phyloP scores from a whole-genome alignment of 345 rosid species.

The Firmiana major region DNA sequence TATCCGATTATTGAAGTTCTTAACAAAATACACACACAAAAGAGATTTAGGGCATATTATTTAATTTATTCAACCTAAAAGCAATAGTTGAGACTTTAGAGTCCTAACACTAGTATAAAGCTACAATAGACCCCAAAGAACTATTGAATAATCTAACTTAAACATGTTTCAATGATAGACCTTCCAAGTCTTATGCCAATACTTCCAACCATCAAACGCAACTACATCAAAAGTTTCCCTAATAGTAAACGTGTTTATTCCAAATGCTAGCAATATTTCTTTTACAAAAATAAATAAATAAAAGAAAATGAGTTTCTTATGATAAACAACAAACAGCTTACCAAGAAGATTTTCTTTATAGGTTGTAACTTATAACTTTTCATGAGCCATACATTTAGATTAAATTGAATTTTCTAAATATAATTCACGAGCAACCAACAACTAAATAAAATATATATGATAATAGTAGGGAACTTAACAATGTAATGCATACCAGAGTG shows the following conservation, averaged over 20 bases:
- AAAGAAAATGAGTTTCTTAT: not conserved
- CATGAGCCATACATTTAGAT: not conserved
- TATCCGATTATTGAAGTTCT: not conserved
- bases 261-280: not conserved
- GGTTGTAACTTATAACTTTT: not conserved
- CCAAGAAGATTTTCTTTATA: not conserved
- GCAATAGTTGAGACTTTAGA: not conserved
- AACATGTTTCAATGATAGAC: not conserved
- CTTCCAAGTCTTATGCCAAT: not conserved
- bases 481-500: conserved; percentile 57
- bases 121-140: not conserved
- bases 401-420: not conserved
- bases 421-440: not conserved
- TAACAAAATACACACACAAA: not conserved
- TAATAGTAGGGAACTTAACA: not conserved
- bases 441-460: not conserved
- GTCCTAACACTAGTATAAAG: not conserved
- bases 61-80: not conserved
- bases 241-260: not conserved
- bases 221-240: not conserved
- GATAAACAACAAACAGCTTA: not conserved
- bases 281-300: not conserved
- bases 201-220: not conserved
- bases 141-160: not conserved
- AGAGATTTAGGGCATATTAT: not conserved